These are phyloP conservation scores for Leptographium procerum DNA, from an alignment of 2,329 filamentous ascomycete genomes.

Conservation along the genomic window DNA sequence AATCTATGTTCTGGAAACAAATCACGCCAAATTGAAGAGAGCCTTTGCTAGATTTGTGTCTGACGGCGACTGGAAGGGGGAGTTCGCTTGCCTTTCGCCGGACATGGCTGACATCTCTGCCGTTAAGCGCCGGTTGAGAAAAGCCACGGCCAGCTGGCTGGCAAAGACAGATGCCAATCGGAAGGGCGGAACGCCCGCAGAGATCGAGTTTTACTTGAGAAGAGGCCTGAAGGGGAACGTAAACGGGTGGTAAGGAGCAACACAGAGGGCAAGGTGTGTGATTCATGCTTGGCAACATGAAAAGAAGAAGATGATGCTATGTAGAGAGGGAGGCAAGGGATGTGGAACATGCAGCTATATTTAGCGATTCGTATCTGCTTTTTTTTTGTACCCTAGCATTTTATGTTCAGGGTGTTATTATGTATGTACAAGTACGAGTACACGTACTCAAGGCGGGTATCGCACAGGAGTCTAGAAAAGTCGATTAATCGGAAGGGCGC, in stretches of 20 bases:
- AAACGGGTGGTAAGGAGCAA: background rate
- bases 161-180: background rate
- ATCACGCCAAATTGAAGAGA: constrained; percentile 1
- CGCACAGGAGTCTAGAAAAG: background rate
- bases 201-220: constrained; percentile 10
- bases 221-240: constrained; percentile 6
- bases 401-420: too few species aligned
- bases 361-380: background rate
- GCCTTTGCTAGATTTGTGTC: background rate
- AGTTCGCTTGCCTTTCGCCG: background rate
- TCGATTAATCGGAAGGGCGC: background rate
- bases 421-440: background rate
- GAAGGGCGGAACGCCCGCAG: background rate
- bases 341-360: background rate
- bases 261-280: background rate
- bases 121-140: constrained; percentile 7
- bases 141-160: constrained; percentile 7
- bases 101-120: constrained; percentile 5
- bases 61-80: background rate
- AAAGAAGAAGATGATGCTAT: background rate
- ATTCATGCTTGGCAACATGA: background rate
- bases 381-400: background rate
- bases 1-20: constrained; percentile 1
- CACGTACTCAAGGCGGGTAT: too few species aligned
- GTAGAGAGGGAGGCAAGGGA: background rate